phyloP scores from a whole-genome alignment of 176 grass and related monocot genomes.

The Oryza glaberrima region DNA sequence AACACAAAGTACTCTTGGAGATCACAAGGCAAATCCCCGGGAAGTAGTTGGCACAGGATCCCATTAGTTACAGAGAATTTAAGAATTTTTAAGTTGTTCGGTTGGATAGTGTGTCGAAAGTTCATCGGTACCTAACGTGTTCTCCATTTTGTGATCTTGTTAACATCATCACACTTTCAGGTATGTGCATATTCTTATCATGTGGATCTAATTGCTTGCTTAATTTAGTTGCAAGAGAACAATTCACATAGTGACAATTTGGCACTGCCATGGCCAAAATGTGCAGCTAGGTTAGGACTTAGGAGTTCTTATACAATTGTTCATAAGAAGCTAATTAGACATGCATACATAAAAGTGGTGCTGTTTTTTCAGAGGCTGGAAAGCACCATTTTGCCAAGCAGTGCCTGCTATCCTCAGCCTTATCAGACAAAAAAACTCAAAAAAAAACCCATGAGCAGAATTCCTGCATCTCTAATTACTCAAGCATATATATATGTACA shows the following conservation, averaged over 20 bases:
- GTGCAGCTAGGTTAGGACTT: not conserved
- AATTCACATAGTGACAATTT: not conserved
- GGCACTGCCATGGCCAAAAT: not conserved
- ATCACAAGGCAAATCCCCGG: not conserved
- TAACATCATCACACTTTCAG: not conserved
- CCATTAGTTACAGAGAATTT: not conserved
- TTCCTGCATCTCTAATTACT: conserved; percentile 24
- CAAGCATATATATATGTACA: conserved; percentile 32
- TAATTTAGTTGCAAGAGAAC: not conserved
- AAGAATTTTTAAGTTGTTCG: conserved; percentile 1
- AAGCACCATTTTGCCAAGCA: conserved; percentile 6
- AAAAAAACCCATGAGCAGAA: conserved; percentile 21
- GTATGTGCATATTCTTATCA: not conserved
- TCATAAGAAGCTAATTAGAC: not conserved
- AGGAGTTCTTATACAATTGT: not conserved
- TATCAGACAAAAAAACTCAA: conserved; percentile 17
- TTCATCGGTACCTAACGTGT: not conserved
- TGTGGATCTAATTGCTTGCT: not conserved
- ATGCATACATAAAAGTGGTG: conserved; percentile 6
- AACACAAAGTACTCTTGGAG: not conserved
- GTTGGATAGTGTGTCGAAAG: not conserved
- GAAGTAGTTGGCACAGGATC: not conserved
- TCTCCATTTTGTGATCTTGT: not conserved
- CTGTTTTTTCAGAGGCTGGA: not conserved
- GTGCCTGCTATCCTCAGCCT: conserved; percentile 7